These are phyloP conservation scores for Beauveria sp. DNA, from an alignment of 2,329 filamentous ascomycete genomes.

Conservation along the genomic window DNA sequence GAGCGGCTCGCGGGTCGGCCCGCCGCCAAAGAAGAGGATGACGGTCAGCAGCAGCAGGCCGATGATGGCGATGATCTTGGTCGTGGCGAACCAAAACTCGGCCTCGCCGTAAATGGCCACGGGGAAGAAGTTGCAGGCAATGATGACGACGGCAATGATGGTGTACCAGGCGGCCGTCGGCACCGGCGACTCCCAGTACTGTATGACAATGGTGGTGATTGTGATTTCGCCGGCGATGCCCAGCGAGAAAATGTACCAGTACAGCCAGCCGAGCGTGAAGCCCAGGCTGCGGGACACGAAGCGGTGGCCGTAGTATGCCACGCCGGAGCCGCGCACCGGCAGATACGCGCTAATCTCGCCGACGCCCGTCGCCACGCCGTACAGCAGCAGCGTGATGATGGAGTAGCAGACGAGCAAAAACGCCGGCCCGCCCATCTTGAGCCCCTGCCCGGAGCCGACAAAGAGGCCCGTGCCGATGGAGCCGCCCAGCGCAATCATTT, in stretches of 20 bases:
- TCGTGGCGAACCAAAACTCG: conserved; percentile 40
- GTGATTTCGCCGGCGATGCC: conserved; percentile 15
- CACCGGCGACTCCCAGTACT: conserved; percentile 16
- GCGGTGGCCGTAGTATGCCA: conserved; percentile 19
- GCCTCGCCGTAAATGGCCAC: conserved; percentile 39
- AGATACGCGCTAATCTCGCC: conserved; percentile 25
- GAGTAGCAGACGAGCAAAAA: conserved; percentile 38
- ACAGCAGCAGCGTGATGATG: conserved; percentile 46
- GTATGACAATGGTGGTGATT: conserved; percentile 15
- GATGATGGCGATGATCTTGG: conserved; percentile 41
- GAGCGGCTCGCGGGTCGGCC: conserved; percentile 33
- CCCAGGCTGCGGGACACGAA: conserved; percentile 22
- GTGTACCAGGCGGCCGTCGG: conserved; percentile 16
- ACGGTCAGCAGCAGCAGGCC: conserved; percentile 40
- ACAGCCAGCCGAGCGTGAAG: conserved; percentile 35
- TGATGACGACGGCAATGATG: conserved; percentile 15
- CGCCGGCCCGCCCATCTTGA: conserved; percentile 31
- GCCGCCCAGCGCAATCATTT: conserved; percentile 37
- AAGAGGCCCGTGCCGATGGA: conserved; percentile 25
- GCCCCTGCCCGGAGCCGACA: conserved; percentile 46
- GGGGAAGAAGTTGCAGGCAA: conserved; percentile 22
- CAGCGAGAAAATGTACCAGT: conserved; percentile 29
- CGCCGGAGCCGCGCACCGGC: conserved; percentile 15
- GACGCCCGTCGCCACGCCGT: conserved; percentile 42
- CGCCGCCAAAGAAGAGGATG: conserved; percentile 39